A percentile compares a stretch with the other conserved stretches of the same genome.
Conservation (phyloP, 78 protist genomes). For the Parvularia atlantis region DNA sequence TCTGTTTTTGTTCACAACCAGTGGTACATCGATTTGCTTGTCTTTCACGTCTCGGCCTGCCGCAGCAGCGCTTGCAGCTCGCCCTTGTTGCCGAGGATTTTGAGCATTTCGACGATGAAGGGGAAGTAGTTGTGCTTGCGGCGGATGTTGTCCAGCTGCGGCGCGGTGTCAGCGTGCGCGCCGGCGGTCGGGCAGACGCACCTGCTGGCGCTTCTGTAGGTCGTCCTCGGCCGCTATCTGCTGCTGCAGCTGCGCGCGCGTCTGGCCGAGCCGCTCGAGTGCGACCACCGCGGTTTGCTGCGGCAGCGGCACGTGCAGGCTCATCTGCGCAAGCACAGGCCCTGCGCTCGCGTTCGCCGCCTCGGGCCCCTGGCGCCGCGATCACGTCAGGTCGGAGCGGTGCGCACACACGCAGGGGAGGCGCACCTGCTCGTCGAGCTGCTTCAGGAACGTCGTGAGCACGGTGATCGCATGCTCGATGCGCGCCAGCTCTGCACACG, state of each 20-base stretch:
- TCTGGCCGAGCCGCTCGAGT: not conserved
- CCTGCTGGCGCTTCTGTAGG: not conserved
- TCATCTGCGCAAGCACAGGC: too few relatives aligned
- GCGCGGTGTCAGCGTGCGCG: too few relatives aligned
- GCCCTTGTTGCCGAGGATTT: conserved; percentile 55
- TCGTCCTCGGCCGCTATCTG: not conserved
- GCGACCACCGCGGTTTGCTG: not conserved
- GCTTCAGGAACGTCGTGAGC: too few relatives aligned
- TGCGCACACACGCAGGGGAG: too few relatives aligned
- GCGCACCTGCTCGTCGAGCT: not conserved
- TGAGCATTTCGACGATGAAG: conserved; percentile 58
- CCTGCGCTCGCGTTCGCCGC: not conserved
- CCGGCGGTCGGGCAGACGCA: not conserved
- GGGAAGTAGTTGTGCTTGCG: conserved; percentile 88
- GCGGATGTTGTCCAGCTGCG: conserved; percentile 64
- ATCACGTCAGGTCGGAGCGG: not conserved
- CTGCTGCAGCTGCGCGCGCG: not conserved
- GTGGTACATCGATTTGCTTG: too few relatives aligned
- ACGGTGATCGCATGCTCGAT: too few relatives aligned
- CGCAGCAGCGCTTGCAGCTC: too few relatives aligned
- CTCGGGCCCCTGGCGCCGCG: not conserved
- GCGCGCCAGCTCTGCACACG: too few relatives aligned
- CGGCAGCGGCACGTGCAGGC: not conserved
- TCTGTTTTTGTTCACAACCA: too few relatives aligned
- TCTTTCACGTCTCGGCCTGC: too few relatives aligned